Percentiles rank a stretch among this genome's conserved stretches.
phyloP scores from a whole-genome alignment of 352 stramenopile species.

The Aphanomyces euteiches region DNA sequence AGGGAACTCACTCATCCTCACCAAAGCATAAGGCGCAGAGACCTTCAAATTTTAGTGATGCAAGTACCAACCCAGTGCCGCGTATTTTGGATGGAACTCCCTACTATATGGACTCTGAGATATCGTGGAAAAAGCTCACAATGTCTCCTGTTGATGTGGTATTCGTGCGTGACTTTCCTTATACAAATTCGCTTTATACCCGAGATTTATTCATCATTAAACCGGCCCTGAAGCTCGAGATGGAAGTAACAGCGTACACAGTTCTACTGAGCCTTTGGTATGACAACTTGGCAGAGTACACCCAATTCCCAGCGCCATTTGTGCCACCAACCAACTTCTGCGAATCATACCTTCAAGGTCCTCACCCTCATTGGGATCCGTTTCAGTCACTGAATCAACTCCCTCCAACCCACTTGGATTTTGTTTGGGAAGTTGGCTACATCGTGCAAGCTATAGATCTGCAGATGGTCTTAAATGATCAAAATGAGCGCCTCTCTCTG shows the following conservation, averaged over 20 bases:
- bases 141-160: background rate
- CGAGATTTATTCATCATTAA: conserved; percentile 21
- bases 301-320: conserved; percentile 19
- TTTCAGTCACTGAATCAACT: background rate
- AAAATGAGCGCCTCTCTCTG: background rate
- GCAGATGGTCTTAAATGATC: conserved; percentile 6
- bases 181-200: background rate
- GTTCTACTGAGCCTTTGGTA: conserved; percentile 26
- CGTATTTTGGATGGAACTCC: no score
- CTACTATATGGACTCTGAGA: background rate
- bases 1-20: conserved; percentile 8
- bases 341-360: background rate
- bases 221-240: background rate
- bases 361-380: conserved; percentile 12
- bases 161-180: conserved; percentile 14
- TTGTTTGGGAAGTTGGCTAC: conserved; percentile 21
- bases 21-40: no score
- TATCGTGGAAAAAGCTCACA: background rate
- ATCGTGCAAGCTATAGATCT: conserved; percentile 16
- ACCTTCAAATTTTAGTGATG: no score
- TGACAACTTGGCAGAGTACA: conserved; percentile 29
- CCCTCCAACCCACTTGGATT: background rate
- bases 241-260: conserved; percentile 19
- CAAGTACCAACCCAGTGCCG: no score
- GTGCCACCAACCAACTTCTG: background rate